phyloP scores from a whole-genome alignment of 1,284 basidiomycete species.

The Dichomitus squalens region DNA sequence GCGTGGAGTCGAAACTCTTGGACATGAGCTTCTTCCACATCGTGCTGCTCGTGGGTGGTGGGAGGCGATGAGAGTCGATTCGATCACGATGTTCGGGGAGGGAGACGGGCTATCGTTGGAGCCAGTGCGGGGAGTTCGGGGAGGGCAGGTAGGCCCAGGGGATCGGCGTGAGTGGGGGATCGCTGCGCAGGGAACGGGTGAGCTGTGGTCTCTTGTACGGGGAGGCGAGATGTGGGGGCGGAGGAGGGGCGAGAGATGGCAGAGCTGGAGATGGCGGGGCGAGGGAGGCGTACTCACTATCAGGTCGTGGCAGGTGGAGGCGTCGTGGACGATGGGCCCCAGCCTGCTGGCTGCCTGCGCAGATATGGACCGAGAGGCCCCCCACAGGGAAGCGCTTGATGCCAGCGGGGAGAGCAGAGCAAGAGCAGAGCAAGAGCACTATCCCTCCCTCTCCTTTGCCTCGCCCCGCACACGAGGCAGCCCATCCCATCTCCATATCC shows the following conservation, averaged over 20 bases:
- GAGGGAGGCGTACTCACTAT: conserved; percentile 15
- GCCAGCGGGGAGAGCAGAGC: conserved; percentile 26
- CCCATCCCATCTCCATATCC: not conserved
- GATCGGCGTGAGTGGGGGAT: conserved; percentile 16
- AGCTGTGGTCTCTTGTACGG: conserved; percentile 6
- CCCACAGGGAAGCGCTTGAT: conserved; percentile 24
- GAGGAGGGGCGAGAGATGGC: not conserved
- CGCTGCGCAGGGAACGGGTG: conserved; percentile 14
- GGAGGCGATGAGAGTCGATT: conserved; percentile 12
- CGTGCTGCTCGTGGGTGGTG: conserved; percentile 16
- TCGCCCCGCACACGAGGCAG: conserved; percentile 30
- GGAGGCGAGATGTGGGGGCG: conserved; percentile 5
- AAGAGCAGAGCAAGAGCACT: conserved; percentile 14
- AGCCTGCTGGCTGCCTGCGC: conserved; percentile 31
- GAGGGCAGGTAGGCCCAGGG: not conserved
- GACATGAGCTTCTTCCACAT: conserved; percentile 29
- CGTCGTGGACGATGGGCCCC: conserved; percentile 4
- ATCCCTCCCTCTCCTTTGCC: conserved; percentile 20
- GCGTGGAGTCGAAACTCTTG: conserved; percentile 31
- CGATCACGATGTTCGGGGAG: conserved; percentile 13
- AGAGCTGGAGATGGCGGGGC: not conserved
- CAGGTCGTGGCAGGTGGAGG: conserved; percentile 16
- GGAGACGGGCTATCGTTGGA: conserved; percentile 5
- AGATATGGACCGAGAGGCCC: conserved; percentile 36
- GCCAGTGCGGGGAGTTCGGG: conserved; percentile 2